Evolutionary conservation across 2,329 filamentous ascomycete genomes (phyloP), one percentile per base, ranked within the genome.

Genomic region (Sarocladium oryzae): DNA sequence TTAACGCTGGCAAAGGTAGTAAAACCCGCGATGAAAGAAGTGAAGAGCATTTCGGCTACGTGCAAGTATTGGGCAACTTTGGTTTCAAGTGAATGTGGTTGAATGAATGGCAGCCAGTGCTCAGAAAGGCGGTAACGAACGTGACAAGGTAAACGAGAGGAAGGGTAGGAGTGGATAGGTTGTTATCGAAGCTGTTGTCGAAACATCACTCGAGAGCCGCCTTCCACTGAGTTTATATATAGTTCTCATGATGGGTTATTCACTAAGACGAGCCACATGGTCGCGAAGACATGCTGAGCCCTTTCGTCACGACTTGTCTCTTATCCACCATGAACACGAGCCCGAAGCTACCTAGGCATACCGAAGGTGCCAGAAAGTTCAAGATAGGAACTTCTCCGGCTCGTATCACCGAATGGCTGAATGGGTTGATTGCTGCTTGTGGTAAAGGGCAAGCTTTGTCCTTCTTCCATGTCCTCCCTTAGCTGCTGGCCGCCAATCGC

Each of bases 101-200:
- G 45, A 49, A 30, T 23, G 40, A 45, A 30, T 45, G 40, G 40
- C 40, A 45, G 40, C 40, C 40, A 45, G 40, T 45, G 40, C 40
- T 15, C 40, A 45, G 23, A 45, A 45, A 28, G 24, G 21, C 21
- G 13, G n/a, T 26, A 45, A 45, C 23, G 40, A 45, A 45, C 21
- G 40, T 21, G 45, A n/a, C n/a, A 49, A 49, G 45, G n/a, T 16
- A 24, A 49, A 15, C 10, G 45, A 49, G 18, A 15, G 45, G 18
- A 49, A 16, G 23, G 15, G 7, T 6, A 5, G 15, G 28, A 49
- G 20, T 35, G 24, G 21, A 24, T 8, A 24, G 30, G n/a, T 16
- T 40, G 36, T 40, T 40, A 21, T 16, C 18, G 41, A 28, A 45
- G 41, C 23, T 45, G 41, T n/a, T 45, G 41, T 28, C 41, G 21